Conservation (phyloP, 352 stramenopile genomes). For the Pythium volutum region DNA sequence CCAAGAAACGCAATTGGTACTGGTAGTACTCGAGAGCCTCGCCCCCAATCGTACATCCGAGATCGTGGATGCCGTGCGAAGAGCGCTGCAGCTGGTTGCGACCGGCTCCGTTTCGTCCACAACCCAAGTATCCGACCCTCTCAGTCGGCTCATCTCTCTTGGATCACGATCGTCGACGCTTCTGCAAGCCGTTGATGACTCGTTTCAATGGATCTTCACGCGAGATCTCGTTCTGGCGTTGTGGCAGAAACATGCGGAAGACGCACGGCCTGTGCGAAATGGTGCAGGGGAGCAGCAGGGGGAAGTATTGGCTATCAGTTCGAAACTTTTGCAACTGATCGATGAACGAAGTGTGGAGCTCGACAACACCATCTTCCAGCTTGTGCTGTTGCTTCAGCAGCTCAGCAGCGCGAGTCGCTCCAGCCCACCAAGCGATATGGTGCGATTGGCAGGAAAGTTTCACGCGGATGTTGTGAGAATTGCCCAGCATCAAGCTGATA, state of each 20-base stretch:
- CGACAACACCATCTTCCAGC: conserved; percentile 13
- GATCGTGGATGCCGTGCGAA: conserved; percentile 45
- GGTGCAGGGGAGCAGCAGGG: not conserved
- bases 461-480: conserved; percentile 39
- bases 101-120: not conserved
- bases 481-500: conserved; percentile 26
- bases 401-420: not conserved
- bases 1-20: not conserved
- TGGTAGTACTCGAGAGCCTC: conserved; percentile 38
- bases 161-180: conserved; percentile 33
- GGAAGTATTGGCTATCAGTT: not conserved
- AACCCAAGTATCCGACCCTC: not conserved
- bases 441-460: conserved; percentile 33
- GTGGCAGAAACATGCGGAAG: conserved; percentile 1
- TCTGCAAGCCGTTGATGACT: conserved; percentile 47
- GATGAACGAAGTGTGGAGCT: conserved; percentile 7
- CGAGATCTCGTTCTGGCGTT: conserved; percentile 39
- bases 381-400: conserved; percentile 19
- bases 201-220: conserved; percentile 63
- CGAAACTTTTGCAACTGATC: conserved; percentile 2
- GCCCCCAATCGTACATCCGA: conserved; percentile 33
- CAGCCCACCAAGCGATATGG: not conserved
- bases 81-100: conserved; percentile 34
- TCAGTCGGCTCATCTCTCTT: conserved; percentile 30
- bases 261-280: not conserved